Percentiles rank a stretch among this genome's conserved stretches.
phyloP scores from a whole-genome alignment of 1,139 yeast species.

The Suhomyces maxii region DNA sequence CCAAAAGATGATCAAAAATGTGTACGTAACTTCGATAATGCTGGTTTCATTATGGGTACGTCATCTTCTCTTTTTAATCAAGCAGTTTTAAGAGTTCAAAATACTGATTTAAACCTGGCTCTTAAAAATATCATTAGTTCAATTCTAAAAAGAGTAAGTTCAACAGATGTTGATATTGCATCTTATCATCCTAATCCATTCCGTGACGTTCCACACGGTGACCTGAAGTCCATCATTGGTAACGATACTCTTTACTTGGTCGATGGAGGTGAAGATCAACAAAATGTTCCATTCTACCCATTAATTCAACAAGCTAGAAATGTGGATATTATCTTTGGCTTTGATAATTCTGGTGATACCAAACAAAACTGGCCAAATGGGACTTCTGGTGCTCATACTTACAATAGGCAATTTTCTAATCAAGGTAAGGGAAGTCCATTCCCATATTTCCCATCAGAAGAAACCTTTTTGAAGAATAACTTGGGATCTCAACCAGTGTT shows the following conservation, averaged over 20 bases:
- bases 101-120: constrained; percentile 20
- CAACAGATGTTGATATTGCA: constrained; percentile 39
- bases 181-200: constrained; percentile 46
- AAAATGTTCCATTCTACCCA: constrained; percentile 79
- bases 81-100: constrained; percentile 24
- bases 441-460: constrained; percentile 40
- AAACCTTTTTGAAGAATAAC: constrained; percentile 29
- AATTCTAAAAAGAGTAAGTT: constrained; percentile 29
- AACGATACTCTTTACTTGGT: constrained; percentile 58
- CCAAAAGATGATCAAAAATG: constrained; percentile 38
- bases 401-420: constrained; percentile 46
- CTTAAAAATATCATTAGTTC: constrained; percentile 27
- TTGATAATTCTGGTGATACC: constrained; percentile 86
- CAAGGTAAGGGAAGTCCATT: constrained; percentile 44
- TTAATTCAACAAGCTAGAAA: constrained; percentile 67
- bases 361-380: constrained; percentile 74
- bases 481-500: constrained; percentile 37
- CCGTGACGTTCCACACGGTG: constrained; percentile 17
- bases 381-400: constrained; percentile 59
- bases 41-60: constrained; percentile 72
- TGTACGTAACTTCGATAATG: constrained; percentile 61
- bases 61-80: constrained; percentile 68
- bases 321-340: constrained; percentile 79
- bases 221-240: constrained; percentile 23
- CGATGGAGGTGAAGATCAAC: constrained; percentile 89